Conservation (phyloP, 371 early-diverging fungal genomes). For the Dichotomocladium elegans region DNA sequence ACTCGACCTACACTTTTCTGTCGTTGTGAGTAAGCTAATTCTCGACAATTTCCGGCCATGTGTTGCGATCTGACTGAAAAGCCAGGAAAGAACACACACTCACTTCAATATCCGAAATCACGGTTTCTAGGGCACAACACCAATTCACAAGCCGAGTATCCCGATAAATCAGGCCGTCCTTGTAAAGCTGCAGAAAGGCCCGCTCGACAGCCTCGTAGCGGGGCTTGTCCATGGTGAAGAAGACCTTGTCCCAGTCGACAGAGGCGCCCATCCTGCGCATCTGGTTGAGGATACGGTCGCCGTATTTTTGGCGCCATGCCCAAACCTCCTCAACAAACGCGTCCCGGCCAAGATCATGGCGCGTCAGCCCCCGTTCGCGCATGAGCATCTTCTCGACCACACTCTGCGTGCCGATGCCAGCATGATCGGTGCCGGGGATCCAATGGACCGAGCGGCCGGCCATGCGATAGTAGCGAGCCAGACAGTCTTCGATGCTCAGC, state of each 20-base stretch:
- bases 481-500: conserved; percentile 81
- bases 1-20: conserved; percentile 52
- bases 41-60: too few species aligned
- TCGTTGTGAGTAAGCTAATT: too few species aligned
- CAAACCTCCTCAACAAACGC: conserved; percentile 82
- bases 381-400: conserved; percentile 91
- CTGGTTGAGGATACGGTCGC: conserved; percentile 58
- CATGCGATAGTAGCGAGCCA: conserved; percentile 90
- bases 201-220: conserved; percentile 78
- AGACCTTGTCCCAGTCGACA: conserved; percentile 79
- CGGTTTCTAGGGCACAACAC: conserved; percentile 92
- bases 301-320: conserved; percentile 79
- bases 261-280: conserved; percentile 79
- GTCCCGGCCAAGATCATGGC: conserved; percentile 76
- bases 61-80: too few species aligned
- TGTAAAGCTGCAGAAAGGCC: conserved; percentile 84
- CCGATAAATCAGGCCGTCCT: conserved; percentile 90
- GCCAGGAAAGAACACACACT: too few species aligned
- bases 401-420: conserved; percentile 96
- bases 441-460: conserved; percentile 78
- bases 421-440: conserved; percentile 97
- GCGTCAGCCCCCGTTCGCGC: conserved; percentile 52
- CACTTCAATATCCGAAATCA: conserved; percentile 93
- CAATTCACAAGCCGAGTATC: conserved; percentile 92
- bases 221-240: conserved; percentile 89